phyloP scores from a whole-genome alignment of 768 basidiomycete genomes.

The Lentinus tigrinus region DNA sequence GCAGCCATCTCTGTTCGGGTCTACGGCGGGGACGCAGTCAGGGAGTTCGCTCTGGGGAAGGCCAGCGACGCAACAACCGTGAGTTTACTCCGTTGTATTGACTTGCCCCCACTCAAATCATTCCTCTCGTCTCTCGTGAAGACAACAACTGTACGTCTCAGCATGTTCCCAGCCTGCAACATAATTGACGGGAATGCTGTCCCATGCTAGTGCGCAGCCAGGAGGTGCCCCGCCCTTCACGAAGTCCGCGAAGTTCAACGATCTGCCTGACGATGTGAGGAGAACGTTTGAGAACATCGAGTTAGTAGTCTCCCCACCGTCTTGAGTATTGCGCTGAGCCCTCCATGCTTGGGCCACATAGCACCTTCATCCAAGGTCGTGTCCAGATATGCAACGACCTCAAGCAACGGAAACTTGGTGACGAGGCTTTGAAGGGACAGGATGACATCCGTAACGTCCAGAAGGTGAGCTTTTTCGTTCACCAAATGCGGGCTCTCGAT shows the following conservation, averaged over 20 bases:
- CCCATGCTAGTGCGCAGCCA: constrained; percentile 12
- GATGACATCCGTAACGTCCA: constrained; percentile 65
- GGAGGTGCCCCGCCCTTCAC: constrained; percentile 42
- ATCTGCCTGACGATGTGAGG: constrained; percentile 69
- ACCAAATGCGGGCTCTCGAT: too few species aligned
- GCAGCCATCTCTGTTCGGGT: constrained; percentile 10
- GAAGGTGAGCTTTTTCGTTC: constrained; percentile 44
- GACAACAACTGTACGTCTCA: background rate
- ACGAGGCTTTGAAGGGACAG: constrained; percentile 71
- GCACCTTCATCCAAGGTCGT: constrained; percentile 46
- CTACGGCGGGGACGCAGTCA: constrained; percentile 1
- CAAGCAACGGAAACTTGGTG: constrained; percentile 71
- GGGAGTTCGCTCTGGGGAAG: constrained; percentile 16
- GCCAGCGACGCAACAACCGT: constrained; percentile 22
- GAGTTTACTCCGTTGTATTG: constrained; percentile 1
- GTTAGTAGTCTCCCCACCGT: constrained; percentile 38
- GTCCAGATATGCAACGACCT: constrained; percentile 80
- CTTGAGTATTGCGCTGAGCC: background rate
- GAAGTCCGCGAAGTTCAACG: constrained; percentile 76
- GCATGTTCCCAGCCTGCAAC: background rate
- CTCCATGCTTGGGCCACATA: constrained; percentile 11
- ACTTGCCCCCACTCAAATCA: background rate
- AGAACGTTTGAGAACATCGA: constrained; percentile 67
- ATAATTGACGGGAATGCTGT: background rate
- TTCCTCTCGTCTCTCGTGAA: background rate